Evolutionary conservation across 23 red algal species (phyloP), one percentile per base, ranked within the genome.

Genomic region (Rhodosorus marinus): DNA sequence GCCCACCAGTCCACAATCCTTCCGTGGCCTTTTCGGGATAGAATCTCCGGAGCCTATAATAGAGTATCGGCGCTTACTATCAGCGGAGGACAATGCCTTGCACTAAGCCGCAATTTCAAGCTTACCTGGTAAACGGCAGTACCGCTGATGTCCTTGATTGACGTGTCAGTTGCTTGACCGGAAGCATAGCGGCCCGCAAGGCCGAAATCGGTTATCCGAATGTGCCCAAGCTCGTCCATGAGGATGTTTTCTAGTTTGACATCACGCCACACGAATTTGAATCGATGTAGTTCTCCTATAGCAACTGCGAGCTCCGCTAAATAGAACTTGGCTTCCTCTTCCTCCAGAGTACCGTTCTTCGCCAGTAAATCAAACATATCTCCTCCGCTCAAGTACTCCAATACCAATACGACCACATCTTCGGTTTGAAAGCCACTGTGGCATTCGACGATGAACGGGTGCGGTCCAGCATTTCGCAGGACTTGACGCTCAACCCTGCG

Each of bases 201-300:
- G 21, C 90, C 90, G 74, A 98, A 98, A 60, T 98, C 90, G 3
- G 90, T 86, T 26, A 98, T 69, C 25, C 90, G 69, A 20, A 98
- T 71, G 31, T 98, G 90, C 4, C 90, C 90, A 25, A 49, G 35
- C 9, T 46, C 66, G 69, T 98, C 90, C 34, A 98, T 66, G 27
- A 98, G 75, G 28, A 98, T 82, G 60, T 98, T 98, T 57, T 98
- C 90, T 22, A 86, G 76, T 38, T 98, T 98, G 29, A 98, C 67
- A 59, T 98, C 90, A 24, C 90, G 74, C 24, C 70, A 83, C 14
- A 94, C 71, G 55, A 82, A 94, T 11, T 69, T 52, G 58, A 66
- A 69, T 9, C 59, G 50, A 64, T 92, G 83, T 20, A 92, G 66
- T 32, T 92, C 72, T 3, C 52, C 57, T 17, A 92, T 8, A 3